Percentiles rank a stretch among this genome's conserved stretches.
Conservation (phyloP, 2,329 filamentous ascomycete species). For the Neurospora sp. region DNA sequence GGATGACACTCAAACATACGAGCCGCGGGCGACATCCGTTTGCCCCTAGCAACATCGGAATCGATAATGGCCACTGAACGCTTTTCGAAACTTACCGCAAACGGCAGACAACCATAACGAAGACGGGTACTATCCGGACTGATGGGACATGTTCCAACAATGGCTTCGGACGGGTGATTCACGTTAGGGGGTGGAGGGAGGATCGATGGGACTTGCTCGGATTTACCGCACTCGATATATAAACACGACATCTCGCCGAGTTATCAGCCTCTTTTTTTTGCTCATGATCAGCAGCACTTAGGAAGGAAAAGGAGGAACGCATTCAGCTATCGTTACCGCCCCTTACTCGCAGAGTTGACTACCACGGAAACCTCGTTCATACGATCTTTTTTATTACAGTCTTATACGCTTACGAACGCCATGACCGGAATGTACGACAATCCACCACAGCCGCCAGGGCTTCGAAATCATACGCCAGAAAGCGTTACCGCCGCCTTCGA, state of each 20-base stretch:
- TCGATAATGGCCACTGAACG: not conserved
- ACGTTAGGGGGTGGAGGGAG: not conserved
- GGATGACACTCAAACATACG: not conserved
- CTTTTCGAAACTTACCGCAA: not conserved
- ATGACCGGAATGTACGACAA: conserved; percentile 47
- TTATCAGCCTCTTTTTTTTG: not conserved
- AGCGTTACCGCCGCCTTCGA: conserved; percentile 59
- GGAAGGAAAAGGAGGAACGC: not conserved
- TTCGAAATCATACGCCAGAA: conserved; percentile 29
- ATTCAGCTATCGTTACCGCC: not conserved
- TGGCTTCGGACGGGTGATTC: not conserved
- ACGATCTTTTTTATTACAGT: not conserved
- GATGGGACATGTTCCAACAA: not conserved
- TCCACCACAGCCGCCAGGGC: conserved; percentile 68
- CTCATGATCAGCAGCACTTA: not conserved
- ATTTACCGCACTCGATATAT: not conserved
- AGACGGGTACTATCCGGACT: not conserved
- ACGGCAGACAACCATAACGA: not conserved
- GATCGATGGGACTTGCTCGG: not conserved
- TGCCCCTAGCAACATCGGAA: not conserved
- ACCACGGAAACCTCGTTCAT: not conserved
- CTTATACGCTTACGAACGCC: not conserved
- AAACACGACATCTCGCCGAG: not conserved
- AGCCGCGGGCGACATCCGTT: not conserved
- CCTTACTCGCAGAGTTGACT: not conserved